Evolutionary conservation across 2,329 filamentous ascomycete genomes (phyloP), one percentile per base, ranked within the genome.

Genomic region (Aureobasidium mangrovei): DNA sequence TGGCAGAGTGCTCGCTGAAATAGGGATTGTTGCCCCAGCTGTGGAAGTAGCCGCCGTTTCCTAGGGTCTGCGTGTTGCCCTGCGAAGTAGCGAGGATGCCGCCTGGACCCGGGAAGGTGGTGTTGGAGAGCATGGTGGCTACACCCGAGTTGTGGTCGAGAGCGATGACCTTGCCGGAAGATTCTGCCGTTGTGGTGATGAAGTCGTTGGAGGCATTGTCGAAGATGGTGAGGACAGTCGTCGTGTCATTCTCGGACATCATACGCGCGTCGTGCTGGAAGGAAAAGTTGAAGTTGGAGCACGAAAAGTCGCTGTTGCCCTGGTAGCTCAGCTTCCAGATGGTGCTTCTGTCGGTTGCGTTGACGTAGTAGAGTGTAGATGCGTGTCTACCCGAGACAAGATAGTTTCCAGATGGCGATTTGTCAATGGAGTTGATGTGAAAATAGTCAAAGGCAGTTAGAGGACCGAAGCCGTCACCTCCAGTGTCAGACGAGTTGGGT

Each of bases 351-450:
- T 73, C 70, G 5, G 67, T 69, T 4, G 67, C 66, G 56, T 74
- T 73, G 60, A 81, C 70, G 48, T 70, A 71, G 48, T 70, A 70
- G 18, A 80, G 65, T 4, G 72, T 68, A 59, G 70, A 72, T 46
- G 71, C 69, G 60, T 78, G 71, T 2, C 77, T 73, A 2, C 73
- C 71, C 0, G 77, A 81, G 31, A 82, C 69, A 7, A 81, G 61
- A 54, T 77, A 81, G 58, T 80, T 72, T 3, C 76, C 75, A 0
- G 70, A 62, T 0, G 62, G 58, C 7, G 57, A 57, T 61, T 79
- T 78, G 60, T 77, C 75, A 35, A 80, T 64, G 38, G 75, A 74
- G 64, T 80, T 78, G 64, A 81, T 74, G 63, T 79, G 77, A 63
- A 77, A 77, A 62, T 72, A 78, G 60, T 78, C 76, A 62, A 70